Base-by-base conservation (phyloP, 2,329 filamentous ascomycete genomes). In the Clonostachys rosea region DNA sequence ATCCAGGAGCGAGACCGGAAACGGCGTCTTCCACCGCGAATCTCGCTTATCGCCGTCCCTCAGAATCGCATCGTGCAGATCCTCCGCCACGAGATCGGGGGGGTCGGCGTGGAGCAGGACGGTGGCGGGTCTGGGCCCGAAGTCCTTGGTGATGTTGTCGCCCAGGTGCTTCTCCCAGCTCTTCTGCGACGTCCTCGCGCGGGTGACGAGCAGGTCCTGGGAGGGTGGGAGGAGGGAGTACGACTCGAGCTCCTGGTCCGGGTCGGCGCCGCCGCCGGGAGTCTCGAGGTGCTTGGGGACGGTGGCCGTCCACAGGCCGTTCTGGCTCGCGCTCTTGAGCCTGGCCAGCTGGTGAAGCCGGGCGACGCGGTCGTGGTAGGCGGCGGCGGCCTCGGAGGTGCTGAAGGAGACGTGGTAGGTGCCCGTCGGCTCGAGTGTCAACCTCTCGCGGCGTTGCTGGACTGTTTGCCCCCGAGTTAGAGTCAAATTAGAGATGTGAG, bases 391-490 rank as follows among this genome's bases (percentile, higher is more conserved):
- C 11, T 66, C 54, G 39, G 56, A 59, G 2, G 51, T 52, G 45
- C 47, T 43, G 46, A 57, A 55, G 60, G 66, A 44, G 51, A 59
- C 49, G 40, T 57, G 62, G 67, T 91, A 91, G 56, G 75, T 75
- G 49, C 81, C 83, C 2, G 78, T 64, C 5, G 82, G 78, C 48
- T 81, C 78, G 44, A 89, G 74, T 10, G 84, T 88, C 47, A 71
- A 61, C 5, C 78, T 73, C 58, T 88, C 74, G 51, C 85, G 83
- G 42, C 75, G 78, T 51, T 86, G 86, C 20, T 87, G 75, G 37
- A 86, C 77, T 72, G 55, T 48, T 16, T 34, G 3, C 20, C 36
- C 11, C 24, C 6, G 34, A 18, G 34, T 34, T 8, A 24, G 24
- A 24, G 18, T 18, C 18, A 18, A 18, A 18, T 18, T 18, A 5